Evolutionary conservation across 169 alveolate species (phyloP), one percentile per base, ranked within the genome.

Genomic region (Eimeria praecox): DNA sequence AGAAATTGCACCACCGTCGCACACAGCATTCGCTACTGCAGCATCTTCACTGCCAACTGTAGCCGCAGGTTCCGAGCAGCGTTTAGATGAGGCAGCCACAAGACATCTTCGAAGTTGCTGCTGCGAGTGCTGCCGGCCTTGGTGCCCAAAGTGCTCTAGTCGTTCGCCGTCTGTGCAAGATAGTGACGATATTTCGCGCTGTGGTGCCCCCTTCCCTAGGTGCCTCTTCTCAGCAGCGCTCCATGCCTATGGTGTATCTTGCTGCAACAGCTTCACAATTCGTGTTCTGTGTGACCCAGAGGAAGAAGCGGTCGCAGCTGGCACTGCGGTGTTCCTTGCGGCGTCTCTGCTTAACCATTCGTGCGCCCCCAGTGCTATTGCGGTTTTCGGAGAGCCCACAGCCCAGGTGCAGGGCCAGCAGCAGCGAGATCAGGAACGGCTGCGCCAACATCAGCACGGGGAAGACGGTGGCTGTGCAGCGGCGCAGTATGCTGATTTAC

Each of bases 251-350:
- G 91, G 91, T 59, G 91, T 83, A 33, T 75, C 91, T 22, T 83
- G 77, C 30, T 83, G 91, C 91, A 83, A 83, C 54, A 83, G 77
- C 91, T 83, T 83, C 91, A 83, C 91, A 83, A 49, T 83, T 30
- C 77, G 91, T 18, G 91, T 83, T 83, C 33, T 38, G 3, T 83
- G 91, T 83, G 91, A 83, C 33, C 91, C 91, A 18, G 91, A 83
- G 33, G 91, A 83, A 30, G 91, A 83, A 12, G 91, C 77, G 22
- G 56, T 83, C 12, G 54, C 75, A 46, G 91, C 91, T 52, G 91
- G 91, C 59, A 83, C 91, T 83, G 91, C 91, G n/a, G n/a, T 83
- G 33, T 83, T 83, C 77, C 91, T 83, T 33, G 75, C 52, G 49
- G 91, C 91, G 38, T 83, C 91, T 35, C 75, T 83, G 27, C 73